Evolutionary conservation across 2,329 filamentous ascomycete genomes (phyloP), one percentile per base, ranked within the genome.

Genomic region (Sordariomycetes sp.): DNA sequence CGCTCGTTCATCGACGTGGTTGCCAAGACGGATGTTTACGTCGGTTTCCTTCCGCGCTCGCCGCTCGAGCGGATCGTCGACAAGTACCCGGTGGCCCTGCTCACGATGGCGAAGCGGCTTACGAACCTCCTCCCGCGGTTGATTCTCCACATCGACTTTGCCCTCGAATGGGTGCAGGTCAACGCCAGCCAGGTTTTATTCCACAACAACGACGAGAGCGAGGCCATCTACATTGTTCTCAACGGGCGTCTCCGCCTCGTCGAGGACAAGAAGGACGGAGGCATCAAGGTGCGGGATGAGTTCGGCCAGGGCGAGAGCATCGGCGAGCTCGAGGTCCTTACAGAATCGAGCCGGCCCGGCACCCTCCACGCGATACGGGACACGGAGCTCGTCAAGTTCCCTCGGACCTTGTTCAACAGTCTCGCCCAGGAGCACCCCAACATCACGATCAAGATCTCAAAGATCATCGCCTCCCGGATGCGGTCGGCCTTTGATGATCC

Each of bases 401-500:
- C 94, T 1, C 88, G 92, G 59, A 96, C 90, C 0, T 74, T 99
- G 1, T 99, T 99, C 76, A 99, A 99, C 75, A 99, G 94, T 66
- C 80, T 99, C 56, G 94, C 94, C 0, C 87, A 96, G 66, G 94
- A 99, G 66, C 94, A 99, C 66, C 94, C 94, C 5, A 95, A 90
- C 51, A 99, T 99, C 65, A 97, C 94, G 0, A 97, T 99, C 69
- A 96, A 97, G 70, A 95, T 99, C 32, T 97, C 94, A 1, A 99
- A 97, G 70, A 94, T 99, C 63, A 96, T 99, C 64, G 94, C 94
- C 0, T 90, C 91, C 39, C 84, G 94, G 2, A 97, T 99, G 94
- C 80, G 92, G 60, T 82, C 89, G 50, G 73, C 96, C 45, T 82
- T 97, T 22, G 90, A 97, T 63, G 86, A 91, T 64, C 88, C 90